Conservation (phyloP, 192 early-diverging fungal species). For the Chytriomyces confervae region DNA sequence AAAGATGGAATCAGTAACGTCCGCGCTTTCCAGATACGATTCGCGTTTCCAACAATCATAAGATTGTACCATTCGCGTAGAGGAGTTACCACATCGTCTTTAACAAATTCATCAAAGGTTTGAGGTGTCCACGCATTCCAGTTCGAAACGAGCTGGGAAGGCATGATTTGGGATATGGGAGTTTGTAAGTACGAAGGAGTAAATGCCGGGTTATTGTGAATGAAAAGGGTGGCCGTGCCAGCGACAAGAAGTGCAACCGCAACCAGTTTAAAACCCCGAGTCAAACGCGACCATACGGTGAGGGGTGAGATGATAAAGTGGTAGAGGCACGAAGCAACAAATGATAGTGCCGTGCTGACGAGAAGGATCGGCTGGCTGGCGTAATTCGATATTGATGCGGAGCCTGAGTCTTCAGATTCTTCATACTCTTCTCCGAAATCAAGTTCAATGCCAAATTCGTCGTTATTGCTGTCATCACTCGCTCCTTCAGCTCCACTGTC, state of each 20-base stretch:
- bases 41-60: not conserved
- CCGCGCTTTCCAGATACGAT: not conserved
- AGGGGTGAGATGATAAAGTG: slow-evolving; percentile 5
- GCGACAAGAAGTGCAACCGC: not conserved
- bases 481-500: not conserved
- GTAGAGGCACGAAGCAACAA: not conserved
- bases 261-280: not conserved
- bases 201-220: slow-evolving; percentile 7
- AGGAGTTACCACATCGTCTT: not conserved
- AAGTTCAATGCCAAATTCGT: slow-evolving; percentile 8
- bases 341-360: not conserved
- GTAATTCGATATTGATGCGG: not conserved
- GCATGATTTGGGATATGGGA: not conserved
- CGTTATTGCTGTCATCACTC: not conserved
- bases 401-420: not conserved
- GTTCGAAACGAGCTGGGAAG: not conserved
- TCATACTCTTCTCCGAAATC: slow-evolving; percentile 7
- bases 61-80: slow-evolving; percentile 22
- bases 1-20: not conserved
- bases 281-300: not conserved
- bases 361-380: not conserved
- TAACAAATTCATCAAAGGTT: not conserved
- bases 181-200: not conserved
- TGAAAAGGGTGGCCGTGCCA: not conserved
- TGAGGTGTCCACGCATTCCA: not conserved